phyloP scores from a whole-genome alignment of 305 asterid species.

The Striga hermonthica region DNA sequence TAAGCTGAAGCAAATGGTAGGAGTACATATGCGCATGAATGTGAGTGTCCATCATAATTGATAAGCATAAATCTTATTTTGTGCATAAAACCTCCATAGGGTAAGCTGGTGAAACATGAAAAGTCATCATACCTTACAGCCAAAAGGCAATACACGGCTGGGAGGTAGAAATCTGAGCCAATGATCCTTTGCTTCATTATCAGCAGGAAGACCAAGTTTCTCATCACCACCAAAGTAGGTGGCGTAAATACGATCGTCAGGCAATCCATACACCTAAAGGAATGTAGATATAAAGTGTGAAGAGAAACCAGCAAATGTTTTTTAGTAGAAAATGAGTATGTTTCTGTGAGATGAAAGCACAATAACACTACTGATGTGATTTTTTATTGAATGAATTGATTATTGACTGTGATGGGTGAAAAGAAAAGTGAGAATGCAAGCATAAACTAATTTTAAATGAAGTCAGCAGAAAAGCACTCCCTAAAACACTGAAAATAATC shows the following conservation, averaged over 20 bases:
- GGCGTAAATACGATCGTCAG: conserved; percentile 71
- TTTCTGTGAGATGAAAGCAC: neutral
- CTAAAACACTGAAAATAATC: neutral
- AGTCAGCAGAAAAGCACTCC: neutral
- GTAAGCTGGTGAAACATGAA: conserved; percentile 5
- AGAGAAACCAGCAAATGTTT: conserved; percentile 3
- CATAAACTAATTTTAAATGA: neutral
- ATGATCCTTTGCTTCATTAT: conserved; percentile 65
- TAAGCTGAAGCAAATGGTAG: conserved; percentile 1
- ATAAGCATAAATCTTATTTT: conserved; percentile 8
- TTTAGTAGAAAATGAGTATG: no score
- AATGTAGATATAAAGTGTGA: conserved; percentile 20
- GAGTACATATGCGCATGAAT: neutral
- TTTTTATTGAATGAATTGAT: neutral
- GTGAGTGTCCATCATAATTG: conserved; percentile 2
- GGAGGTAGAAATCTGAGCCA: conserved; percentile 87
- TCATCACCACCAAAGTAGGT: conserved; percentile 96
- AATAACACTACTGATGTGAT: neutral
- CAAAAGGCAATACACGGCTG: conserved; percentile 83
- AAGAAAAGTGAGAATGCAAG: neutral
- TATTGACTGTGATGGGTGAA: conserved; percentile 2
- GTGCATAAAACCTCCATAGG: conserved; percentile 5
- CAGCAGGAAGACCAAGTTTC: conserved; percentile 85
- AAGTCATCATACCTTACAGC: conserved; percentile 60
- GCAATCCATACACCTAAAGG: conserved; percentile 64